phyloP scores from a whole-genome alignment of 129 eudicot genomes.

The Helianthus annuus region DNA sequence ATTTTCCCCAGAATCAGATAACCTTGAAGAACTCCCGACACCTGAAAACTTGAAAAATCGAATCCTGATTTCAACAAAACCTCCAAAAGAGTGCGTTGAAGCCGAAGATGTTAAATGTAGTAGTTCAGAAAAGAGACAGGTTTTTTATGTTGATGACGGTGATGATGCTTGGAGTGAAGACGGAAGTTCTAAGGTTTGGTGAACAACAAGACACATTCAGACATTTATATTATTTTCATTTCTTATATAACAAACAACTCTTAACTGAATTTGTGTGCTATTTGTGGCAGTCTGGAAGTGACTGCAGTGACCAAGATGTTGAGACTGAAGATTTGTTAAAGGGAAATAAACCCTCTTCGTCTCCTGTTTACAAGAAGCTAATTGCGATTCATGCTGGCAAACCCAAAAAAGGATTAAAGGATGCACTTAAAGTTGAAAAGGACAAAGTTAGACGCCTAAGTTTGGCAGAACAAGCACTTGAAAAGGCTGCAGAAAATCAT shows the following conservation, averaged over 20 bases:
- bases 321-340: conserved; percentile 45
- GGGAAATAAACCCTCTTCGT: conserved; percentile 19
- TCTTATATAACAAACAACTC: background rate
- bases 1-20: conserved; percentile 34
- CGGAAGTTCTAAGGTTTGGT: conserved; percentile 48
- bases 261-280: conserved; percentile 12
- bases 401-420: conserved; percentile 43
- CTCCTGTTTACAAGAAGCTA: conserved; percentile 39
- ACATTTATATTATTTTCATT: conserved; percentile 3
- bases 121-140: conserved; percentile 25
- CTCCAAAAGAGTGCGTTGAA: conserved; percentile 51
- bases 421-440: conserved; percentile 39
- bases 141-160: conserved; percentile 28
- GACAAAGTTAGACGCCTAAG: conserved; percentile 40
- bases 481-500: conserved; percentile 40
- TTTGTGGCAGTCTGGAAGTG: conserved; percentile 50
- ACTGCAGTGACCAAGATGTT: conserved; percentile 40
- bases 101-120: conserved; percentile 15
- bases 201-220: background rate
- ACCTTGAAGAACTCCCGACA: conserved; percentile 32
- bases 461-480: conserved; percentile 45
- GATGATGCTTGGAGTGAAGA: conserved; percentile 37
- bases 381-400: conserved; percentile 51
- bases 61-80: conserved; percentile 52
- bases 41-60: conserved; percentile 42